Evolutionary conservation across 345 rosid species (phyloP).

Genomic region (Kernera saxatilis): DNA sequence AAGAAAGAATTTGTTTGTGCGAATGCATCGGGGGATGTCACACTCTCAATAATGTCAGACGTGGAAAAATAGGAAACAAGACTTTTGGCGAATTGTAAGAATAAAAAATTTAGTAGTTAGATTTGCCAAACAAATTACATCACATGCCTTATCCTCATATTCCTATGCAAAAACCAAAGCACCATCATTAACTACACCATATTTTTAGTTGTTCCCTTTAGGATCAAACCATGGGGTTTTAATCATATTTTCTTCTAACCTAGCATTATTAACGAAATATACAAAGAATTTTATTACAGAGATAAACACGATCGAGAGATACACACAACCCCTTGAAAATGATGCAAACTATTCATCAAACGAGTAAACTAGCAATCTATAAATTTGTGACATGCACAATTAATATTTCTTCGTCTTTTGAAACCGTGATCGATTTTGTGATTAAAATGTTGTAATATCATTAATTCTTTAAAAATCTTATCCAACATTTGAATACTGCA

Average conservation of each 20-base stretch:
- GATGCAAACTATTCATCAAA: too few relatives aligned
- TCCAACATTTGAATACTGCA: background rate
- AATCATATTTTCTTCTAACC: too few relatives aligned
- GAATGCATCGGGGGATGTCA: background rate
- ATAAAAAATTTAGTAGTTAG: conserved; percentile 6
- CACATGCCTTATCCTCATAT: background rate
- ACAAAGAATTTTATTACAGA: too few relatives aligned
- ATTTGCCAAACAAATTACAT: conserved; percentile 6
- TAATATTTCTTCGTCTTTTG: background rate
- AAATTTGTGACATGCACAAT: too few relatives aligned
- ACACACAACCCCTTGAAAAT: too few relatives aligned
- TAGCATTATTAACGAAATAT: too few relatives aligned
- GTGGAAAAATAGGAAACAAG: background rate
- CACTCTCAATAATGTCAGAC: conserved; percentile 1
- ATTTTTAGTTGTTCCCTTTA: background rate
- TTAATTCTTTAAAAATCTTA: background rate
- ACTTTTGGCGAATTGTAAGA: conserved; percentile 4
- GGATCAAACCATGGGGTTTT: background rate
- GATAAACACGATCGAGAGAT: too few relatives aligned
- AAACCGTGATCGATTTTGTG: background rate
- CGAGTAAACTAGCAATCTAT: too few relatives aligned
- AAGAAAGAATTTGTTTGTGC: background rate
- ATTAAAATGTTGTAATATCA: background rate
- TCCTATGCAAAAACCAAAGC: background rate
- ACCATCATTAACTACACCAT: background rate